phyloP scores from a whole-genome alignment of 2,329 filamentous ascomycete genomes.

The Acrocalymma vagum region DNA sequence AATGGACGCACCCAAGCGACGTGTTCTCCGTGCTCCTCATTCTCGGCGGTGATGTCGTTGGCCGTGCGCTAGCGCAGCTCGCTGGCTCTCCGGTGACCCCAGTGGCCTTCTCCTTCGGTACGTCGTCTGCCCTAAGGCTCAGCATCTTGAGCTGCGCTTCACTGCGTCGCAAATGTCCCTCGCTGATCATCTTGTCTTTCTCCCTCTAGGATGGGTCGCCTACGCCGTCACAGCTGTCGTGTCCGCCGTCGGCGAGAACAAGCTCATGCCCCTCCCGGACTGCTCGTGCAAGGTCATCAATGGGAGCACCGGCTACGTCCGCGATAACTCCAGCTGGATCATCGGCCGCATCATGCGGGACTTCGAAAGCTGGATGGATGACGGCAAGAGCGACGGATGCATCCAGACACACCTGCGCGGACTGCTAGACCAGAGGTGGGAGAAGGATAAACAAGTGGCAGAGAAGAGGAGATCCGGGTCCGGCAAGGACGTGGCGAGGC shows the following conservation, averaged over 20 bases:
- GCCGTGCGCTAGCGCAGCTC: constrained; percentile 24
- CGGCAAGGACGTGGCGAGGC: too few relatives aligned
- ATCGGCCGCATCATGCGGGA: constrained; percentile 24
- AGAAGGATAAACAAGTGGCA: too few relatives aligned
- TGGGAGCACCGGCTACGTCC: constrained; percentile 11
- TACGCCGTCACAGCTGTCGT: constrained; percentile 19
- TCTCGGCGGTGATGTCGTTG: constrained; percentile 20
- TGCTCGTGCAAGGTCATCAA: constrained; percentile 19
- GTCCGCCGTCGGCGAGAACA: constrained; percentile 20
- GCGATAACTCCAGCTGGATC: constrained; percentile 21
- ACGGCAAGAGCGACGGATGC: constrained; percentile 4
- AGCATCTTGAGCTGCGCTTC: too few relatives aligned
- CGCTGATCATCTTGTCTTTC: background rate
- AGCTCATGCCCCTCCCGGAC: constrained; percentile 23
- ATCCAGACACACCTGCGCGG: too few relatives aligned
- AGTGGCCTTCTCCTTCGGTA: constrained; percentile 32
- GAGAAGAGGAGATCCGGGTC: too few relatives aligned
- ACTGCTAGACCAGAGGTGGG: too few relatives aligned
- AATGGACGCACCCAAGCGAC: constrained; percentile 10
- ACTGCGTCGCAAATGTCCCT: background rate
- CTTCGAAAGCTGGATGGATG: constrained; percentile 22
- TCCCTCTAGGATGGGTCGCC: constrained; percentile 19
- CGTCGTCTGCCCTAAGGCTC: too few relatives aligned
- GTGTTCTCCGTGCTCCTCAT: constrained; percentile 19
- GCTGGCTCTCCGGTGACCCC: constrained; percentile 22